Percentiles rank a stretch among this genome's conserved stretches.
Conservation (phyloP, 345 rosid species). For the Heritiera fomes region DNA sequence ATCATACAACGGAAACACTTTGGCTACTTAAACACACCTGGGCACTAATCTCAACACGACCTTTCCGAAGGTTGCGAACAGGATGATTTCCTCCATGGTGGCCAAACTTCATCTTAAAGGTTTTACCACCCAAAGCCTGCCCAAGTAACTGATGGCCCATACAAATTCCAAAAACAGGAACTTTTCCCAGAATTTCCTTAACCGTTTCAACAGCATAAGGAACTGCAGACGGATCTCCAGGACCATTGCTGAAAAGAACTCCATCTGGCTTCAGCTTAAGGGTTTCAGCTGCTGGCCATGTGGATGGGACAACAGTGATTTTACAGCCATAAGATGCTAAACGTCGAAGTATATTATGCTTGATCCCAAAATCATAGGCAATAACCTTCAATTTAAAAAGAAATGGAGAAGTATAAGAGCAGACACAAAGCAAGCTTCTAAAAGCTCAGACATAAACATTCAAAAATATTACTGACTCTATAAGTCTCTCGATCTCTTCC, state of each 20-base stretch:
- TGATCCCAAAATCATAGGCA: constrained; percentile 93
- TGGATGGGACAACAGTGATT: constrained; percentile 85
- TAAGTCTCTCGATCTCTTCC: constrained; percentile 43
- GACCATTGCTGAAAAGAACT: constrained; percentile 96
- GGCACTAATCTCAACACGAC: constrained; percentile 90
- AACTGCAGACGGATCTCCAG: constrained; percentile 97
- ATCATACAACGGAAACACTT: neutral
- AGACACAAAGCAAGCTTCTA: constrained; percentile 16
- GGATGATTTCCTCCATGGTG: constrained; percentile 99
- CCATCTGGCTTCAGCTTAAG: constrained; percentile 90
- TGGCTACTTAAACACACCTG: constrained; percentile 50
- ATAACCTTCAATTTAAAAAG: constrained; percentile 53
- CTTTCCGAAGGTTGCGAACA: constrained; percentile 62
- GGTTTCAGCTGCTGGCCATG: constrained; percentile 82
- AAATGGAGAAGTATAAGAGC: constrained; percentile 20
- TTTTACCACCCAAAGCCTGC: constrained; percentile 94
- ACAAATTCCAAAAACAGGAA: constrained; percentile 94
- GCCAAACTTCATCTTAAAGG: constrained; percentile 97
- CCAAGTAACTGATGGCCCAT: constrained; percentile 99
- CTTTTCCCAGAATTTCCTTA: constrained; percentile 75
- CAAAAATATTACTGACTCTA: constrained; percentile 49
- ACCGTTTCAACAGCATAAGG: constrained; percentile 93
- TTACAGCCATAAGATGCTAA: constrained; percentile 84
- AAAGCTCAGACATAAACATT: constrained; percentile 6
- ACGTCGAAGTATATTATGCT: constrained; percentile 86